phyloP scores from a whole-genome alignment of 306 rosid species.

The Sesbania bispinosa region DNA sequence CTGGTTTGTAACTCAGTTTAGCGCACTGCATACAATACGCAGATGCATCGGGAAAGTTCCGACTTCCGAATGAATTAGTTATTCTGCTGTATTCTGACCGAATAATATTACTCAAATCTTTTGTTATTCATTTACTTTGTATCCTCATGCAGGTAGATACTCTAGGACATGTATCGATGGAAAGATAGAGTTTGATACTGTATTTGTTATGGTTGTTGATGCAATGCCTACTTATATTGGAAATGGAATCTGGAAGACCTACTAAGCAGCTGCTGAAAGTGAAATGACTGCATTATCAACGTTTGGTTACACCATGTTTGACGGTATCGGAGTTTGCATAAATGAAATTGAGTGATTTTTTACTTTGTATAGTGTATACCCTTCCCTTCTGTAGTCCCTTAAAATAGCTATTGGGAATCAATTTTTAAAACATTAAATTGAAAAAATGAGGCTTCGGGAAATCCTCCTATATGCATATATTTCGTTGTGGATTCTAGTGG shows the following conservation, averaged over 20 bases:
- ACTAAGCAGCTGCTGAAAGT: background rate
- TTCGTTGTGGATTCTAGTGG: background rate
- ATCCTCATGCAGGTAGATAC: constrained; percentile 29
- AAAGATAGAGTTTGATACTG: background rate
- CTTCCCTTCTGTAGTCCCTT: background rate
- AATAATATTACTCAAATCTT: background rate
- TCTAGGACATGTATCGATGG: too few species aligned
- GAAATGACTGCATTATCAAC: background rate
- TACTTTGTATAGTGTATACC: background rate
- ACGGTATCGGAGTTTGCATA: background rate
- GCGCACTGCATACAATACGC: background rate
- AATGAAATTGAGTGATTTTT: background rate
- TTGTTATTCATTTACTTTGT: background rate
- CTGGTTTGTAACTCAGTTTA: background rate
- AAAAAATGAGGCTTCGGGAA: background rate
- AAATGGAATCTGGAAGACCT: background rate
- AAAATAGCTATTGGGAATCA: background rate
- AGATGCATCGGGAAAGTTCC: background rate
- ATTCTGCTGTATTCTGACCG: background rate
- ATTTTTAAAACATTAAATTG: background rate
- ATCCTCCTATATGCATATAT: background rate
- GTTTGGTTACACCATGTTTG: too few species aligned
- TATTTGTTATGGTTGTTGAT: background rate
- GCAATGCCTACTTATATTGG: background rate
- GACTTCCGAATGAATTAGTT: background rate